phyloP scores from a whole-genome alignment of 345 rosid species.

The Psidium friedrichsthalianum region DNA sequence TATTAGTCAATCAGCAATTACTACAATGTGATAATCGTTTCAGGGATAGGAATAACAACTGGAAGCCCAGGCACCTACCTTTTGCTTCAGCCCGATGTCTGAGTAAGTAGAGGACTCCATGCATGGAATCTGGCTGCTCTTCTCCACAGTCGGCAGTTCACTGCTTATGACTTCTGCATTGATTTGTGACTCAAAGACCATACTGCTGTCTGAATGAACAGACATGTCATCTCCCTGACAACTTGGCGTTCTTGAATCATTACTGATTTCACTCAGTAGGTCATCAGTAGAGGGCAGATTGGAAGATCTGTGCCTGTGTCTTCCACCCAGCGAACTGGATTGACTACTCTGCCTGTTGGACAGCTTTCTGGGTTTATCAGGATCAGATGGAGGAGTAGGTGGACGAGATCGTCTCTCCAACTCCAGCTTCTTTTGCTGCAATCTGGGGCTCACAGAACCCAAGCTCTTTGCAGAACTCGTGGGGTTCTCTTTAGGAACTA shows the following conservation, averaged over 20 bases:
- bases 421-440: slow-evolving; percentile 70
- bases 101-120: slow-evolving; percentile 17
- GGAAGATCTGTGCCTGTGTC: slow-evolving; percentile 30
- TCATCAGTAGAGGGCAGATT: slow-evolving; percentile 44
- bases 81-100: slow-evolving; percentile 32
- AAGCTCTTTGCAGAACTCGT: slow-evolving; percentile 31
- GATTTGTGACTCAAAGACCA: slow-evolving; percentile 15
- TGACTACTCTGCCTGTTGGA: slow-evolving; percentile 27
- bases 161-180: slow-evolving; percentile 17
- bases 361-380: slow-evolving; percentile 45
- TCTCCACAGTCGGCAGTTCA: neutral
- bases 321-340: slow-evolving; percentile 53
- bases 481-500: slow-evolving; percentile 33
- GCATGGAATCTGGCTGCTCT: slow-evolving; percentile 25
- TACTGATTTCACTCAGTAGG: slow-evolving; percentile 66
- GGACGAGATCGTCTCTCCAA: slow-evolving; percentile 68
- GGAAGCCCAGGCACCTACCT: slow-evolving; percentile 27
- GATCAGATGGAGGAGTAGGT: slow-evolving; percentile 73
- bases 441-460: slow-evolving; percentile 69
- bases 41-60: neutral
- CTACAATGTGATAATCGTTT: neutral
- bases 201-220: slow-evolving; percentile 39
- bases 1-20: neutral
- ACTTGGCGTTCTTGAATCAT: slow-evolving; percentile 57
- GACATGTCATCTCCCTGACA: slow-evolving; percentile 44